These are phyloP conservation scores for Inonotus obliquus DNA, from an alignment of 1,284 basidiomycete genomes.

Conservation along the genomic window DNA sequence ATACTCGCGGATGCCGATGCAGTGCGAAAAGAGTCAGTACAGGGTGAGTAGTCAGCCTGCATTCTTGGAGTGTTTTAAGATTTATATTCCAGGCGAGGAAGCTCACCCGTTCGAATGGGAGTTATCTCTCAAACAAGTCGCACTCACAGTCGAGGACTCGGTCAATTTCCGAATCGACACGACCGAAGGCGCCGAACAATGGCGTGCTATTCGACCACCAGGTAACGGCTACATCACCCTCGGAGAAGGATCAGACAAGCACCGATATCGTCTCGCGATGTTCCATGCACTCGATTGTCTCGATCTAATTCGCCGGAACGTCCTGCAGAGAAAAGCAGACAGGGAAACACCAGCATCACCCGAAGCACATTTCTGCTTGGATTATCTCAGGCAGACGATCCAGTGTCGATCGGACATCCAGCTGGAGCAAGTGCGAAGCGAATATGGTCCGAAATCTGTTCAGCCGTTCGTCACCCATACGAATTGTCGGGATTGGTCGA, in stretches of 20 bases:
- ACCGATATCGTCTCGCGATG: conserved; percentile 15
- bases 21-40: not conserved
- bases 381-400: conserved; percentile 17
- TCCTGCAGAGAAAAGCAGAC: conserved; percentile 12
- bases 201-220: conserved; percentile 11
- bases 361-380: conserved; percentile 15
- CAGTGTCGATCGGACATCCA: conserved; percentile 18
- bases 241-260: not conserved
- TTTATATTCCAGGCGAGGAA: not conserved
- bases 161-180: conserved; percentile 18
- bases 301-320: conserved; percentile 8
- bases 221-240: conserved; percentile 15
- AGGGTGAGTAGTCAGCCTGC: not conserved
- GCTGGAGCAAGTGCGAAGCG: conserved; percentile 18
- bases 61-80: not conserved
- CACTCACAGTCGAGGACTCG: conserved; percentile 18
- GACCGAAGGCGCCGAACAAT: conserved; percentile 15
- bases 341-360: conserved; percentile 7
- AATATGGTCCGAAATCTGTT: conserved; percentile 18
- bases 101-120: not conserved
- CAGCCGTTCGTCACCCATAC: conserved; percentile 18
- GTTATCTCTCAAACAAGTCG: conserved; percentile 7
- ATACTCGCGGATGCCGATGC: not conserved
- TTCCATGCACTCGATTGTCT: conserved; percentile 18
- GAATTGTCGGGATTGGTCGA: conserved; percentile 18